A percentile compares a stretch with the other conserved stretches of the same genome.
Evolutionary conservation across 495 filamentous ascomycete genomes (phyloP).

Genomic region (Parmelia sp.): DNA sequence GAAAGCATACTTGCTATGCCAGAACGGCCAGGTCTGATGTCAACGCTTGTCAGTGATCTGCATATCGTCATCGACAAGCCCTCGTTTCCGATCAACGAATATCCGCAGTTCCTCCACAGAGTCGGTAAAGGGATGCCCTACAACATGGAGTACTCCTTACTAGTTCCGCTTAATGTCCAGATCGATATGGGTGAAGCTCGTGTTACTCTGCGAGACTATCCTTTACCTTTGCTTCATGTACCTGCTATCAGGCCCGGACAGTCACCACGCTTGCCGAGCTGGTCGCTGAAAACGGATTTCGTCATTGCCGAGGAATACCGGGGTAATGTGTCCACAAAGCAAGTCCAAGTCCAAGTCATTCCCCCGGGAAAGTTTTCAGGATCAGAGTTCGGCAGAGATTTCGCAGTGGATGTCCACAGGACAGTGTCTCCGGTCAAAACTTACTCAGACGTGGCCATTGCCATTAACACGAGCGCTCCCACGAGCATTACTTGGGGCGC

Average conservation of each 20-base stretch:
- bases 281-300: conserved; percentile 84
- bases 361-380: conserved; percentile 53
- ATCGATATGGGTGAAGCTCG: conserved; percentile 88
- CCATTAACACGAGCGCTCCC: conserved; percentile 86
- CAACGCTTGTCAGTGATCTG: conserved; percentile 73
- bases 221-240: conserved; percentile 84
- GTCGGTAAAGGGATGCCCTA: conserved; percentile 94
- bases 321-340: conserved; percentile 66
- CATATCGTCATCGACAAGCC: conserved; percentile 87
- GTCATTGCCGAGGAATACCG: conserved; percentile 93
- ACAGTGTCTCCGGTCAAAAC: conserved; percentile 95
- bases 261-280: conserved; percentile 68
- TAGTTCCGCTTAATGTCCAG: conserved; percentile 84
- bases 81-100: conserved; percentile 74
- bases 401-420: conserved; percentile 77
- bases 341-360: conserved; percentile 78
- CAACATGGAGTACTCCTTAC: conserved; percentile 79
- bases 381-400: conserved; percentile 43
- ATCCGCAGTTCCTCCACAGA: conserved; percentile 72
- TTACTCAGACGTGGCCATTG: conserved; percentile 82
- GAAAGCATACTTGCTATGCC: conserved; percentile 85
- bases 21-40: conserved; percentile 78
- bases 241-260: conserved; percentile 75
- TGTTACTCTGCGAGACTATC: conserved; percentile 83
- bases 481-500: conserved; percentile 95